Conservation (phyloP, 2,329 filamentous ascomycete genomes). For the Scedosporium apiospermum region DNA sequence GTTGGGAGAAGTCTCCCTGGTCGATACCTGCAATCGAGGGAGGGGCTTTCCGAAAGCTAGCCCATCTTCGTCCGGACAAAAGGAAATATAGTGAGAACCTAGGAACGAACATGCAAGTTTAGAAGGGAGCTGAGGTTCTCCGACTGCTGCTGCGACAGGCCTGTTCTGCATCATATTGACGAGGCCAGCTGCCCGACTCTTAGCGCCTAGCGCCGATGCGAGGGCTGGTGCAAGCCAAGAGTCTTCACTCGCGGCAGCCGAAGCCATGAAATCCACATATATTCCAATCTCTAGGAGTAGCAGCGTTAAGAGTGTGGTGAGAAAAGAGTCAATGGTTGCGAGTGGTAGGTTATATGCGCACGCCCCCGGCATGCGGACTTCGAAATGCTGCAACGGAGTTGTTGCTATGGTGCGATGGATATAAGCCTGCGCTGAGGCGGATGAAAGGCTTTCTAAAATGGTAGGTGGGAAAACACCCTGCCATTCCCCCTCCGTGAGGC, state of each 20-base stretch:
- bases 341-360: constrained; percentile 19
- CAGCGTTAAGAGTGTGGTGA: constrained; percentile 15
- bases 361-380: constrained; percentile 12
- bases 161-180: constrained; percentile 29
- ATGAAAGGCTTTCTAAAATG: constrained; percentile 21
- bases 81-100: constrained; percentile 17
- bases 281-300: constrained; percentile 21
- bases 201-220: constrained; percentile 21
- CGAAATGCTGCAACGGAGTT: constrained; percentile 24
- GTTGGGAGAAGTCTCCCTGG: constrained; percentile 9
- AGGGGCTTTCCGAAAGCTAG: not conserved
- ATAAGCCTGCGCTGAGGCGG: constrained; percentile 23
- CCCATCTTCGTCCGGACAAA: constrained; percentile 13
- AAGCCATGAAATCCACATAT: constrained; percentile 13
- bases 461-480: constrained; percentile 20
- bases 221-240: constrained; percentile 23
- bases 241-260: constrained; percentile 16
- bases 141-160: constrained; percentile 19
- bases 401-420: constrained; percentile 24
- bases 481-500: constrained; percentile 20
- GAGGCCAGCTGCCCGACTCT: constrained; percentile 23
- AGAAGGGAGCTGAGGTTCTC: constrained; percentile 22
- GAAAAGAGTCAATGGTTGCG: constrained; percentile 18
- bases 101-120: constrained; percentile 23
- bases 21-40: constrained; percentile 4